Evolutionary conservation across 495 filamentous ascomycete genomes (phyloP), one percentile per base, ranked within the genome.

Genomic region (Penicillium antarcticum): DNA sequence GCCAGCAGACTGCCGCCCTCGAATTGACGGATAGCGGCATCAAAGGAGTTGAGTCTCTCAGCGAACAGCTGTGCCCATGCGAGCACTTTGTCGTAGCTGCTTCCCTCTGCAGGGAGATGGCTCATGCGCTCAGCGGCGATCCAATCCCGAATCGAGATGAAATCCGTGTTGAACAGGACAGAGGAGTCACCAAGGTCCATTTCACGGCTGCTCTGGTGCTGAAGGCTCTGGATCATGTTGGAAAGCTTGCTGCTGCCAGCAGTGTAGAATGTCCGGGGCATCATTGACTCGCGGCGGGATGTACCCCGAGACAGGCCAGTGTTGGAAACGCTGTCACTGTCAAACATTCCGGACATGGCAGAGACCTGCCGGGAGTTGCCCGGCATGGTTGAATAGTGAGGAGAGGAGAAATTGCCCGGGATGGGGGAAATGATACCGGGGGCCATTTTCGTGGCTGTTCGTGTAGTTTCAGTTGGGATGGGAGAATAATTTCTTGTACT

Each of bases 51-150:
- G 42, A 72, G n/a, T 17, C 61, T 43, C 31, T 64, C 61, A 31
- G 58, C 52, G 18, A 64, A 64, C 18, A 64, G 58, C 43, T 58
- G 51, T 1, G 67, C 69, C 63, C 69, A 72, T 12, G 60, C 53
- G 5, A 72, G 56, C 5, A 70, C 69, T 42, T 67, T 67, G 45
- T 72, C 69, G 46, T 69, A 72, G 45, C 55, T 65, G 48, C 69
- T 72, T 38, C 69, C 69, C 44, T 72, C 69, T 0, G 69, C 56
- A 4, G 69, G 69, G 1, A 72, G 53, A 44, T 68, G 61, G 48
- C 55, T 65, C 69, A 72, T 68, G 6, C 69, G 63, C 59, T 72
- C 51, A 36, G 46, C 34, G 21, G 57, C 57, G 7, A 64, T 64
- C 61, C 61, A 64, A 1, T 71, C 68, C 0, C 68, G 42, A 0